Percentiles rank a stretch among this genome's conserved stretches.
These are phyloP conservation scores for Jasminum sambac DNA, from an alignment of 257 asterid genomes.

Conservation along the genomic window DNA sequence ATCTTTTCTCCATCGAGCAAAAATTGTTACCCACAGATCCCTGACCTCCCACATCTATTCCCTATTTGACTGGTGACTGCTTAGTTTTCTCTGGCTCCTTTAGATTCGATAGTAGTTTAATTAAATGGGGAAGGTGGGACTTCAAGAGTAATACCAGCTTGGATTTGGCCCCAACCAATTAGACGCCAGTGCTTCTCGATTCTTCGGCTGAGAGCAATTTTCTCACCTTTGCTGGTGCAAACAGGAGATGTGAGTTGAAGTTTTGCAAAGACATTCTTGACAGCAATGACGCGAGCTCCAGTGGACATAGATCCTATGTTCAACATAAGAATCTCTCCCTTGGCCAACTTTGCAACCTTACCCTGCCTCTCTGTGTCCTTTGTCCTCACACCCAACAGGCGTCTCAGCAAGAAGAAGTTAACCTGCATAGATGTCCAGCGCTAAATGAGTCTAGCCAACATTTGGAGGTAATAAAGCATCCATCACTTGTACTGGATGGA, in stretches of 20 bases:
- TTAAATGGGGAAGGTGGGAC: conserved; percentile 80
- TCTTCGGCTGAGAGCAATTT: conserved; percentile 89
- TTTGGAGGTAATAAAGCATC: neutral
- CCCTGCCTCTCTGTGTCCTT: conserved; percentile 92
- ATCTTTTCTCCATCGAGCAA: conserved; percentile 56
- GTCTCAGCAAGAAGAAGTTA: conserved; percentile 80
- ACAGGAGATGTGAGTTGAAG: conserved; percentile 94
- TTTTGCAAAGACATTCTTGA: conserved; percentile 83
- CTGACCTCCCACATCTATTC: conserved; percentile 59
- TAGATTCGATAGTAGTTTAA: conserved; percentile 27
- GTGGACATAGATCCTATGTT: conserved; percentile 99
- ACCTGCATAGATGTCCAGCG: conserved; percentile 45
- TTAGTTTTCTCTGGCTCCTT: conserved; percentile 16
- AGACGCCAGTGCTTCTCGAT: conserved; percentile 99
- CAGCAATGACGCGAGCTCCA: conserved; percentile 90
- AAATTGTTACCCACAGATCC: conserved; percentile 50
- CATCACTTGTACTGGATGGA: neutral
- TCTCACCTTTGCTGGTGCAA: conserved; percentile 94
- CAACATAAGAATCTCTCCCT: conserved; percentile 93
- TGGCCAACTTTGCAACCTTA: conserved; percentile 77
- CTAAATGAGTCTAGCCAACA: neutral
- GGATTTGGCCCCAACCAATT: conserved; percentile 97
- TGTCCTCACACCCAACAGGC: conserved; percentile 92
- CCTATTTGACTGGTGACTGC: conserved; percentile 13
- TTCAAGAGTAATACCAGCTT: conserved; percentile 88